These are phyloP conservation scores for Cynanchum wilfordii DNA, from an alignment of 257 asterid species.

Conservation along the genomic window DNA sequence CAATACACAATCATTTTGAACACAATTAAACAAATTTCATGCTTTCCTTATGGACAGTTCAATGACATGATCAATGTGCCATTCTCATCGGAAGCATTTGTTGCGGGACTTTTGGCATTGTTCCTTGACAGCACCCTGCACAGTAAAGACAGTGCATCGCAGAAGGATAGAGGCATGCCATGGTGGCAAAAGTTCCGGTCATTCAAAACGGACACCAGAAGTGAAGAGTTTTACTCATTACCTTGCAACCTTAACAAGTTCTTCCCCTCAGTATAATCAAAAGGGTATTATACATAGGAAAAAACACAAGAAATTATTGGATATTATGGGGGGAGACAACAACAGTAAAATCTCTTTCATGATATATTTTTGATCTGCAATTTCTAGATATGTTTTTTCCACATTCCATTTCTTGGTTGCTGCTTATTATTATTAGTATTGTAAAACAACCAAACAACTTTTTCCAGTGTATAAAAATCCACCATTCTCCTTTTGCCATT, in stretches of 20 bases:
- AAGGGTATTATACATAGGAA: background rate
- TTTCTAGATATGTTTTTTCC: background rate
- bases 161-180: conserved; percentile 85
- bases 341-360: no score
- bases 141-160: conserved; percentile 48
- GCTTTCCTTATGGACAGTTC: conserved; percentile 41
- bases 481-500: background rate
- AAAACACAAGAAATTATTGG: background rate
- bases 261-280: conserved; percentile 72
- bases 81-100: conserved; percentile 73
- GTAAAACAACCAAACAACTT: background rate
- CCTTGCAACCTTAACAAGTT: conserved; percentile 90
- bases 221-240: conserved; percentile 80
- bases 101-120: conserved; percentile 65
- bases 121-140: conserved; percentile 61
- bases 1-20: no score
- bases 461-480: background rate
- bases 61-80: conserved; percentile 90
- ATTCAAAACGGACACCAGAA: conserved; percentile 70
- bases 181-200: conserved; percentile 91
- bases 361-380: background rate
- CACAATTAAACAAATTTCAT: background rate
- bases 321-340: no score
- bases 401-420: background rate
- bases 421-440: background rate